Conservation (phyloP, 1,139 yeast species). For the Pichiaceae sp. region DNA sequence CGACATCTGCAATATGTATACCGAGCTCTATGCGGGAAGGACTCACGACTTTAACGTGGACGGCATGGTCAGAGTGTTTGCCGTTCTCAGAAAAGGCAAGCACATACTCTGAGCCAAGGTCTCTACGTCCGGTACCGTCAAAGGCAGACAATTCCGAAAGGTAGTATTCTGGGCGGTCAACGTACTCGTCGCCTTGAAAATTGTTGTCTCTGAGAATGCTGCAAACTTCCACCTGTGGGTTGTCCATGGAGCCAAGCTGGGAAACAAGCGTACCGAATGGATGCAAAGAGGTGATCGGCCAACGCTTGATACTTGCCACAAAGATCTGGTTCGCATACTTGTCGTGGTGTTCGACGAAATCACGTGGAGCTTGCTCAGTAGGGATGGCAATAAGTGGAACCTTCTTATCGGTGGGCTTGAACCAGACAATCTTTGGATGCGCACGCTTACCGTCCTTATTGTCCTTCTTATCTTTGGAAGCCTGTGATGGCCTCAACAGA, state of each 20-base stretch:
- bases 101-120: constrained; percentile 54
- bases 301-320: constrained; percentile 92
- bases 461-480: constrained; percentile 76
- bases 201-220: constrained; percentile 90
- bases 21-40: constrained; percentile 61
- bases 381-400: constrained; percentile 98
- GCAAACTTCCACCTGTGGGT: constrained; percentile 72
- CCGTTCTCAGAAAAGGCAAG: constrained; percentile 61
- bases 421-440: constrained; percentile 95
- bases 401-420: constrained; percentile 94
- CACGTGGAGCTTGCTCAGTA: constrained; percentile 95
- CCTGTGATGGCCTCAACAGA: constrained; percentile 90
- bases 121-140: constrained; percentile 37
- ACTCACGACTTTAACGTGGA: constrained; percentile 59
- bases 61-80: constrained; percentile 61
- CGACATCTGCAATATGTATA: constrained; percentile 75
- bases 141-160: constrained; percentile 23
- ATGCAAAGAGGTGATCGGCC: constrained; percentile 98
- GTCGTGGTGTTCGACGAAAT: constrained; percentile 89
- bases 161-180: constrained; percentile 29
- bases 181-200: constrained; percentile 80
- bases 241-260: constrained; percentile 76
- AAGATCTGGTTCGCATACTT: constrained; percentile 73
- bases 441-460: constrained; percentile 29
- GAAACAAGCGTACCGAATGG: constrained; percentile 94